These are phyloP conservation scores for Dioscorea cayenensis DNA, from an alignment of 116 monocot genomes.

Conservation along the genomic window DNA sequence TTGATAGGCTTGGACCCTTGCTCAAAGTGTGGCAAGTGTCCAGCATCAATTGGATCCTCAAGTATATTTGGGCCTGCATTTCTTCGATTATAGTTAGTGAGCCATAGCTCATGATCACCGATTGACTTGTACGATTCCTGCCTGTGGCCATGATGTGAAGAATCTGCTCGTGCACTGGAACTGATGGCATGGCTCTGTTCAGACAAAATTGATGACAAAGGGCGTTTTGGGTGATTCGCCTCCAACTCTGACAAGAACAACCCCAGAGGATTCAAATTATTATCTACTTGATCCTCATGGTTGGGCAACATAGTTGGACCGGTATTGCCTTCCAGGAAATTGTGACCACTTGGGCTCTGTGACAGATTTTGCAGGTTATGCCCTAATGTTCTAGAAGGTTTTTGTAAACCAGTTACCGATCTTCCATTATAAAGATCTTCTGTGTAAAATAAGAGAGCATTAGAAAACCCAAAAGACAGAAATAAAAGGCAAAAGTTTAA, in stretches of 20 bases:
- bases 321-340: slow-evolving; percentile 17
- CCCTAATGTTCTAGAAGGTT: slow-evolving; percentile 16
- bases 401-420: slow-evolving; percentile 26
- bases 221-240: slow-evolving; percentile 45
- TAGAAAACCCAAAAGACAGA: not conserved
- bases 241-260: slow-evolving; percentile 78
- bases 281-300: slow-evolving; percentile 25
- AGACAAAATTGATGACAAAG: slow-evolving; percentile 60
- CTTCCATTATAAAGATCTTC: slow-evolving; percentile 71
- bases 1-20: slow-evolving; percentile 30
- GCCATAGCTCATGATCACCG: slow-evolving; percentile 39
- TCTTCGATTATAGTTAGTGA: slow-evolving; percentile 15
- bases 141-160: slow-evolving; percentile 8
- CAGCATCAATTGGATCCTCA: slow-evolving; percentile 33
- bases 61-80: slow-evolving; percentile 16
- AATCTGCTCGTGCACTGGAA: not conserved
- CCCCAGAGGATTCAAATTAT: slow-evolving; percentile 70
- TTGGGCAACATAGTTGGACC: slow-evolving; percentile 17
- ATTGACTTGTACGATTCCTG: slow-evolving; percentile 8
- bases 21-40: slow-evolving; percentile 36
- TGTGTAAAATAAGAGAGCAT: slow-evolving; percentile 22
- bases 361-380: slow-evolving; percentile 20
- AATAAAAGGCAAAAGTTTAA: slow-evolving; percentile 2
- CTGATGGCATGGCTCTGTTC: not conserved
- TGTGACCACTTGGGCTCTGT: slow-evolving; percentile 13